Conservation (phyloP, 1,284 basidiomycete species). For the Cryptococcus sp. region DNA sequence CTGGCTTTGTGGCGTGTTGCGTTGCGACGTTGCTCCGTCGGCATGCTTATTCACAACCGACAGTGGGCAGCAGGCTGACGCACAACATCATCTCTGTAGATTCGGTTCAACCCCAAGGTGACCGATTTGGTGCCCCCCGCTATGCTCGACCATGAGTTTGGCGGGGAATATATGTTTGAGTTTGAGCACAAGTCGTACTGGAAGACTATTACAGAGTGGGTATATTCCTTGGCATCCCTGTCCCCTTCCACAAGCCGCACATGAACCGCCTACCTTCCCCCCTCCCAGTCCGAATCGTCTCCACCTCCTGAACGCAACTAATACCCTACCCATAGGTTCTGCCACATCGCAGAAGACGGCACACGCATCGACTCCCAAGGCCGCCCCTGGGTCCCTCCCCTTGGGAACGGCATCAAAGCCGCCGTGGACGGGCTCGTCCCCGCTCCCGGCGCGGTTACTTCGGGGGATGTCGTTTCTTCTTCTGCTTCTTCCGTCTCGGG, state of each 20-base stretch:
- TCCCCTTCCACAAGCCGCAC: background rate
- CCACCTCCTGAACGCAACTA: background rate
- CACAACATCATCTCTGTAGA: slow-evolving; percentile 53
- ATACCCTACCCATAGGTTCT: slow-evolving; percentile 22
- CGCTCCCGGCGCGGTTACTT: slow-evolving; percentile 16
- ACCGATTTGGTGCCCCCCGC: slow-evolving; percentile 67
- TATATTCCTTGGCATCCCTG: background rate
- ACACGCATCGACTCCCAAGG: slow-evolving; percentile 41
- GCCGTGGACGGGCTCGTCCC: slow-evolving; percentile 37
- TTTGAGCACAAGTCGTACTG: slow-evolving; percentile 76
- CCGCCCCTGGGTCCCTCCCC: slow-evolving; percentile 34
- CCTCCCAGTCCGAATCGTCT: background rate
- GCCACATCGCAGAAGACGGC: slow-evolving; percentile 40
- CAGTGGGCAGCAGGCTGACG: background rate
- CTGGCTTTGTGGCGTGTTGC: background rate
- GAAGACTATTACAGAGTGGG: slow-evolving; percentile 67
- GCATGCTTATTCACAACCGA: background rate
- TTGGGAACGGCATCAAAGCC: slow-evolving; percentile 46
- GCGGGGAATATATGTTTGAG: slow-evolving; percentile 70
- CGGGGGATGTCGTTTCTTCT: slow-evolving; percentile 19
- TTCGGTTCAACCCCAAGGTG: slow-evolving; percentile 82
- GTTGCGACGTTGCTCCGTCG: background rate
- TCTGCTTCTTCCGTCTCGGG: too few relatives aligned
- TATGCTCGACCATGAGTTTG: slow-evolving; percentile 79
- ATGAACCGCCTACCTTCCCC: background rate